These are phyloP conservation scores for Alternaria arbusti DNA, from an alignment of 2,329 filamentous ascomycete genomes.

Conservation along the genomic window DNA sequence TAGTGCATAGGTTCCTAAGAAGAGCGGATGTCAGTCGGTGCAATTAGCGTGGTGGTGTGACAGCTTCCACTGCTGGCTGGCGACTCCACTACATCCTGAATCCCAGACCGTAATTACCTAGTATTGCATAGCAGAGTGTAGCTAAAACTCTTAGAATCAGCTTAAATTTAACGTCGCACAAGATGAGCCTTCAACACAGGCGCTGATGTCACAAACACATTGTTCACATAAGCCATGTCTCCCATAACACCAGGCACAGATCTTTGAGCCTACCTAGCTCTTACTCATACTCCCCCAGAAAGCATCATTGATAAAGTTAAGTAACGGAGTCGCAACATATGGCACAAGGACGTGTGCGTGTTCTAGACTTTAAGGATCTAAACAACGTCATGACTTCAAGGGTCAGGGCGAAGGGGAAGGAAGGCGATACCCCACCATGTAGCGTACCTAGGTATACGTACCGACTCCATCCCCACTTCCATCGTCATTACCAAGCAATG, in stretches of 20 bases:
- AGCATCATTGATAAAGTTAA: not conserved
- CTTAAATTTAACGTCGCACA: not conserved
- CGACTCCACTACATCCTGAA: not conserved
- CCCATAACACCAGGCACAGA: not conserved
- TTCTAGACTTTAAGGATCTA: not conserved
- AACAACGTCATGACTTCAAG: not conserved
- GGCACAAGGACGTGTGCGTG: not conserved
- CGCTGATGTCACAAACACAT: not conserved
- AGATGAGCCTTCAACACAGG: not conserved
- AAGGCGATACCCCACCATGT: conserved; percentile 3
- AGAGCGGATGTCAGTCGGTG: not conserved
- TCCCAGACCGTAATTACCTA: not conserved
- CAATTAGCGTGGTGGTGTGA: not conserved
- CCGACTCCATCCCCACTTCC: not conserved
- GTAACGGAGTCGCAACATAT: not conserved
- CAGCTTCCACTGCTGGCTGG: not conserved
- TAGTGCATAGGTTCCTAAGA: not conserved
- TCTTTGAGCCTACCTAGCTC: not conserved
- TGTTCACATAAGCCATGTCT: not conserved
- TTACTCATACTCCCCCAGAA: not conserved
- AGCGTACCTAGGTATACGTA: not conserved
- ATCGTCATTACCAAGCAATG: not conserved
- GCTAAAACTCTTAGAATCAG: not conserved
- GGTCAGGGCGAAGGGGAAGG: not conserved
- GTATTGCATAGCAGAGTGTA: not conserved